Conservation (phyloP, 139 green algal genomes). For the Pseudopediastrum boryanum region DNA sequence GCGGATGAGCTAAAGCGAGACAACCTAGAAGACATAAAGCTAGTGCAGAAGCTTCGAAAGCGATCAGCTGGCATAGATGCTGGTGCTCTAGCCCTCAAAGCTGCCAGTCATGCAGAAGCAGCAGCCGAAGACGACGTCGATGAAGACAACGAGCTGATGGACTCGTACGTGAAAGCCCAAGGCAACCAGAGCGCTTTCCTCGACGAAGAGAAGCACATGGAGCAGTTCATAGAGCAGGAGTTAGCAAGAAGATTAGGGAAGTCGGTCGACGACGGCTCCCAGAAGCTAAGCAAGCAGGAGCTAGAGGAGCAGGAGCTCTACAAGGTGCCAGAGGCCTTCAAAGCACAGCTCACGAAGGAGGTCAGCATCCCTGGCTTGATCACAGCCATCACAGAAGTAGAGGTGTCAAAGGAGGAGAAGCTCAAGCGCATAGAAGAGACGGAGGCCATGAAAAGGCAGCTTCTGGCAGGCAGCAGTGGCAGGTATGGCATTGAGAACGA, state of each 20-base stretch:
- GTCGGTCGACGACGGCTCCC: background rate
- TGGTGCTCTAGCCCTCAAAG: slow-evolving; percentile 27
- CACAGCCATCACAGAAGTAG: slow-evolving; percentile 82
- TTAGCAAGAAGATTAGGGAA: slow-evolving; percentile 69
- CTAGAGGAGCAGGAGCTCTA: slow-evolving; percentile 69
- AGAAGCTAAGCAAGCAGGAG: slow-evolving; percentile 26
- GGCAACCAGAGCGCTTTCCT: slow-evolving; percentile 19
- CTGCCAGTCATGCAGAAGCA: no score
- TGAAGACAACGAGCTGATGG: slow-evolving; percentile 53
- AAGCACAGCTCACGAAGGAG: slow-evolving; percentile 32
- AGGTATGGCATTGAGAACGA: slow-evolving; percentile 4
- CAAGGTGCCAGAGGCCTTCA: slow-evolving; percentile 59
- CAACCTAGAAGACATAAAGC: slow-evolving; percentile 58
- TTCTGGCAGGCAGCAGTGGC: slow-evolving; percentile 53
- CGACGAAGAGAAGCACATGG: slow-evolving; percentile 45
- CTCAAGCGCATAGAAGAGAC: slow-evolving; percentile 88
- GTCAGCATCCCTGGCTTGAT: slow-evolving; percentile 57
- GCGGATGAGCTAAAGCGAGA: slow-evolving; percentile 29
- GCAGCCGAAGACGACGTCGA: slow-evolving; percentile 13
- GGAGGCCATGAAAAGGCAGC: slow-evolving; percentile 72
- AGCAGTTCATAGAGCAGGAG: slow-evolving; percentile 63
- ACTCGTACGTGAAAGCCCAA: slow-evolving; percentile 43
- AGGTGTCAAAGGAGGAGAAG: slow-evolving; percentile 71
- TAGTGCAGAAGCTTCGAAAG: slow-evolving; percentile 70
- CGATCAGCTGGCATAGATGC: slow-evolving; percentile 50